These are phyloP conservation scores for Apostasia ramifera DNA, from an alignment of 106 monocot genomes.

Conservation along the genomic window DNA sequence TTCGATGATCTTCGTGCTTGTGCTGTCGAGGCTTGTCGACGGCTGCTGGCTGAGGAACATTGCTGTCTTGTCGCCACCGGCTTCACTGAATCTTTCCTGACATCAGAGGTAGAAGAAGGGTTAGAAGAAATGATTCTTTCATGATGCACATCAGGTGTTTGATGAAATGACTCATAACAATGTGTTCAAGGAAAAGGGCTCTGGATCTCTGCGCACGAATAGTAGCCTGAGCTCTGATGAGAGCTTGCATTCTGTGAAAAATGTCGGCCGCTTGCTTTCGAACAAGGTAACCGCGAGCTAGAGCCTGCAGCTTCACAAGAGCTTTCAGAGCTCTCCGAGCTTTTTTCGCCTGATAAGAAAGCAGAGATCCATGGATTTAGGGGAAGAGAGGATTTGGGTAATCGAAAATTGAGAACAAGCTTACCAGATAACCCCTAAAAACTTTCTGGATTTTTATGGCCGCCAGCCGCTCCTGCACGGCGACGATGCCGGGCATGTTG, in stretches of 20 bases:
- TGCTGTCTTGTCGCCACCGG: slow-evolving; percentile 24
- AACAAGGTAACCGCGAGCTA: slow-evolving; percentile 68
- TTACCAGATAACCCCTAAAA: no score
- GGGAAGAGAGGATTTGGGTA: no score
- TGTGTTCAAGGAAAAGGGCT: slow-evolving; percentile 2
- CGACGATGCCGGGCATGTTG: no score
- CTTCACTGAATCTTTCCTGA: slow-evolving; percentile 52
- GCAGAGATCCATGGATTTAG: no score
- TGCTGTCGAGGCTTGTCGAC: slow-evolving; percentile 24
- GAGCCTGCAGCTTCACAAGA: slow-evolving; percentile 69
- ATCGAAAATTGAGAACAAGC: no score
- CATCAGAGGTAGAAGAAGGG: background rate
- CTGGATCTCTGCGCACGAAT: slow-evolving; percentile 29
- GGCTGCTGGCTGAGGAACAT: slow-evolving; percentile 26
- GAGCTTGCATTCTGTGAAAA: slow-evolving; percentile 60
- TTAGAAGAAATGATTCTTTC: no score
- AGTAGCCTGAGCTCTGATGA: slow-evolving; percentile 45
- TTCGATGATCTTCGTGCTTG: slow-evolving; percentile 62
- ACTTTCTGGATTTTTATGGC: no score
- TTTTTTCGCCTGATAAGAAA: slow-evolving; percentile 45
- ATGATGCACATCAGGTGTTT: no score
- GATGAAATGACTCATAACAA: no score
- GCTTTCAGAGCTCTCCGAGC: slow-evolving; percentile 69
- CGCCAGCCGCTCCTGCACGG: no score
- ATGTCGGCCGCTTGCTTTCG: slow-evolving; percentile 42